phyloP scores from a whole-genome alignment of 2,329 filamentous ascomycete genomes.

The Capronia americana region DNA sequence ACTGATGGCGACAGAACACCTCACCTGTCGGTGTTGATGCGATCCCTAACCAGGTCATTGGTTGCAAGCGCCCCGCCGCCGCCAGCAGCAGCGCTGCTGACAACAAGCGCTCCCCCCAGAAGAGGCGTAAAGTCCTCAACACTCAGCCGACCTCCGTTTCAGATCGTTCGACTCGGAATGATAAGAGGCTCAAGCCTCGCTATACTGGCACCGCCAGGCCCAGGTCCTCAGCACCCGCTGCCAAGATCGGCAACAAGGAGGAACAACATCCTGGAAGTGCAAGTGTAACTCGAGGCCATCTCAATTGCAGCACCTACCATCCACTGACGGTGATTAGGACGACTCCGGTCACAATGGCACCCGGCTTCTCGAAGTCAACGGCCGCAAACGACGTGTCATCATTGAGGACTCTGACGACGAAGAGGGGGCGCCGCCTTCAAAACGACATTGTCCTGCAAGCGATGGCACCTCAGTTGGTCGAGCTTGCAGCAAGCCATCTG shows the following conservation, averaged over 20 bases:
- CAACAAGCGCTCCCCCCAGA: background rate
- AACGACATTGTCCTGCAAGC: background rate
- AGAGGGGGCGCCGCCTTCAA: background rate
- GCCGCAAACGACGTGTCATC: background rate
- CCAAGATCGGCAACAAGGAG: background rate
- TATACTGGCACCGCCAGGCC: background rate
- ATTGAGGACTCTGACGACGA: constrained; percentile 13
- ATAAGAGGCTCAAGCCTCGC: background rate
- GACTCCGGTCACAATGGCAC: background rate
- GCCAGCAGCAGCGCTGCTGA: background rate
- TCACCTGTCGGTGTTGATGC: background rate
- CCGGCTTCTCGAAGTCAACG: background rate
- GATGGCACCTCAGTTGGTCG: background rate
- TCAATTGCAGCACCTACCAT: background rate
- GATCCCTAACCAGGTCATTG: background rate
- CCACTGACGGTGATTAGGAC: background rate
- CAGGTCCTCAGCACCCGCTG: background rate
- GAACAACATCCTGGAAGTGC: background rate
- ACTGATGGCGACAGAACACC: background rate
- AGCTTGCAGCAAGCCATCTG: constrained; percentile 2
- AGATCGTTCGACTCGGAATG: background rate
- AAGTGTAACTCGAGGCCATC: background rate
- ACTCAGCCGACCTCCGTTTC: background rate
- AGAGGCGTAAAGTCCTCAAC: background rate
- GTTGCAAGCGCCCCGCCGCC: background rate